Conservation (phyloP, 2,329 filamentous ascomycete genomes). For the Exophiala phaeomuriformis region DNA sequence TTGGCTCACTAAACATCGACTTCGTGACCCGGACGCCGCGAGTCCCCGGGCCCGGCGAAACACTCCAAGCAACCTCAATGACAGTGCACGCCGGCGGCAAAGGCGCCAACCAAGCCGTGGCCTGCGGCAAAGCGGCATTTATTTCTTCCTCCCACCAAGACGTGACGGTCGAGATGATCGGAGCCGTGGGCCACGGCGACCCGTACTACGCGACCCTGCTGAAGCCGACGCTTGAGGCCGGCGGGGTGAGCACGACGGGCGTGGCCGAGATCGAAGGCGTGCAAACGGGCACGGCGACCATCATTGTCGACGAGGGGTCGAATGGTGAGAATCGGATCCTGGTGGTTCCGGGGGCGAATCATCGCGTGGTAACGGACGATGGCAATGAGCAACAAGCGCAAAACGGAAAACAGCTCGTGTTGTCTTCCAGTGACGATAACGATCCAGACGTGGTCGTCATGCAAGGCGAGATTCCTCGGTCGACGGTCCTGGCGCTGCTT, state of each 20-base stretch:
- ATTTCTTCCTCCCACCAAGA: conserved; percentile 26
- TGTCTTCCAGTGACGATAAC: conserved; percentile 33
- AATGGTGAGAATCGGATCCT: conserved; percentile 70
- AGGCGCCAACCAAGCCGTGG: conserved; percentile 90
- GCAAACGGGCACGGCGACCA: conserved; percentile 65
- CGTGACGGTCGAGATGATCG: conserved; percentile 60
- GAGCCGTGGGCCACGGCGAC: conserved; percentile 55
- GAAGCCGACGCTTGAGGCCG: conserved; percentile 49
- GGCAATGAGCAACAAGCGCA: conserved; percentile 32
- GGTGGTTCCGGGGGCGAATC: conserved; percentile 64
- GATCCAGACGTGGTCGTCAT: conserved; percentile 60
- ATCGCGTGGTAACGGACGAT: conserved; percentile 22
- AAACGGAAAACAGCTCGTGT: conserved; percentile 33
- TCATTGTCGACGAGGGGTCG: conserved; percentile 64
- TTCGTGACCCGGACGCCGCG: conserved; percentile 81
- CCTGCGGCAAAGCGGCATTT: conserved; percentile 68
- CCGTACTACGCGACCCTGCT: conserved; percentile 60
- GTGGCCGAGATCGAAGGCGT: conserved; percentile 43
- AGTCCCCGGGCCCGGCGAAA: conserved; percentile 78
- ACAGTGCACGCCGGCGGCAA: conserved; percentile 81
- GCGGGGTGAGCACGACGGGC: conserved; percentile 55
- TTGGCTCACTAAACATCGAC: conserved; percentile 93
- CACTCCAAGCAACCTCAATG: conserved; percentile 71
- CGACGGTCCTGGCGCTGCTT: conserved; percentile 58
- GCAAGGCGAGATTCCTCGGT: conserved; percentile 69